Conservation (phyloP, 106 monocot species). For the Cymbidium sinense region DNA sequence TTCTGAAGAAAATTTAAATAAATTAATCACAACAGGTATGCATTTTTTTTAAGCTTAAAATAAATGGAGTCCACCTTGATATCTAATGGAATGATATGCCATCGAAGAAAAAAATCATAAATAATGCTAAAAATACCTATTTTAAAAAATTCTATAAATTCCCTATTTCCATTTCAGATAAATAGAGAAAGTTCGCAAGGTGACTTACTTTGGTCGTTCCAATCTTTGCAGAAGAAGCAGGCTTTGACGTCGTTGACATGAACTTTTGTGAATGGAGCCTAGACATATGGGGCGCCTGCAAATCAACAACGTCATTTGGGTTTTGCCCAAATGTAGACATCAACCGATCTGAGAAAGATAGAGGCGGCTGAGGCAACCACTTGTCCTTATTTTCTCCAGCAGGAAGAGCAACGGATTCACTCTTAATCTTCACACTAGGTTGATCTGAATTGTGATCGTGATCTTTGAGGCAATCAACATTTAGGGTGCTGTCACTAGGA, state of each 20-base stretch:
- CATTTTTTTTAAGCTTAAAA: too few relatives aligned
- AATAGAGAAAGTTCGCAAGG: background rate
- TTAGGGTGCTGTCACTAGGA: slow-evolving; percentile 66
- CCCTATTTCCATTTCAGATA: background rate
- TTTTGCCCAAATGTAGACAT: slow-evolving; percentile 1
- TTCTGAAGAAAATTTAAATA: too few relatives aligned
- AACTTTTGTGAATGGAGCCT: slow-evolving; percentile 63
- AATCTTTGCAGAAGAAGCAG: slow-evolving; percentile 28
- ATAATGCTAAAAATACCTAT: background rate
- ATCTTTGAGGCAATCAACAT: slow-evolving; percentile 39
- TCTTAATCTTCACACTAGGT: slow-evolving; percentile 13
- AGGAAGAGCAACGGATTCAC: background rate
- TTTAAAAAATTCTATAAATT: background rate
- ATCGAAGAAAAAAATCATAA: background rate
- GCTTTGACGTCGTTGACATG: slow-evolving; percentile 42
- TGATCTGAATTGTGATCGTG: slow-evolving; percentile 13
- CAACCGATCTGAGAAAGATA: slow-evolving; percentile 37
- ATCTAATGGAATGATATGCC: background rate
- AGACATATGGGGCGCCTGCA: slow-evolving; percentile 33
- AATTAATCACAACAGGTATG: too few relatives aligned
- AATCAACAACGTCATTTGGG: slow-evolving; percentile 6
- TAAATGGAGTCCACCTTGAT: background rate
- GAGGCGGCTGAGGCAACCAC: slow-evolving; percentile 18
- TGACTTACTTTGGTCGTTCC: slow-evolving; percentile 57
- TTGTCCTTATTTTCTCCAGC: slow-evolving; percentile 25